Base-by-base conservation (phyloP, 1,284 basidiomycete species). In the Kwoniella shivajii region DNA sequence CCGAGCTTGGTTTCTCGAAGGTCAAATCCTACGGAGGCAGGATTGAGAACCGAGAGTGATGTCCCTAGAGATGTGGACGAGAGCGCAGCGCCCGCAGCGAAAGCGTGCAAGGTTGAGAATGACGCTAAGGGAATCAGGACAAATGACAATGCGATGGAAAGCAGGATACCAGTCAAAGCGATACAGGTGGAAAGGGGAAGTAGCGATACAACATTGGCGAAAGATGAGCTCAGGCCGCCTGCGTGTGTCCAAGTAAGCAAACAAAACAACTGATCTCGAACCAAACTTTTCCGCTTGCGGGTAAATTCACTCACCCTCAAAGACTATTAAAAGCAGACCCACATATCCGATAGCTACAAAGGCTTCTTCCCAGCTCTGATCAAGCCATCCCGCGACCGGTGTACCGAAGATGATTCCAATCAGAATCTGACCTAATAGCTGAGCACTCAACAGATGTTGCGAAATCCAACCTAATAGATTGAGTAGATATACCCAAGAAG, bases 1-100 rank as follows among this genome's bases (percentile, higher is more conserved):
- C 82, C 83, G 1, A 84, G 74, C 22, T 79, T 72, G 0, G 82
- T 82, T 29, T 78, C 71, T 1, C 77, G 75, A 11, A 85, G 69
- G 11, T 78, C 73, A 16, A 71, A 66, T 0, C 62, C 61, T 20
- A 68, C 49, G 1, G 64, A 52, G 0, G 60, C 37, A n/a, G 66
- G 65, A 3, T 59, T 61, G 16, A 85, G 75, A 1, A 84, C 80
- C 29, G 80, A 78, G 43, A 85, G 79, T 0, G 82, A 82, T 1
- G 84, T 85, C 0, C 84, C 84, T 16, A 85, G 77, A 4, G 80
- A 82, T 0, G 84, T 85, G 0, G 82, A 80, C 0, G 80, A 81
- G 0, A 85, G 73, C 0, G 83, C 80, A 2, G 83, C 80, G 1
- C 84, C 83, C 0, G 81, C 79, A 0, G 82, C 78, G 61, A 85